Evolutionary conservation across 2,329 filamentous ascomycete species (phyloP), one percentile per base, ranked within the genome.

Genomic region (Cercospora beticola): DNA sequence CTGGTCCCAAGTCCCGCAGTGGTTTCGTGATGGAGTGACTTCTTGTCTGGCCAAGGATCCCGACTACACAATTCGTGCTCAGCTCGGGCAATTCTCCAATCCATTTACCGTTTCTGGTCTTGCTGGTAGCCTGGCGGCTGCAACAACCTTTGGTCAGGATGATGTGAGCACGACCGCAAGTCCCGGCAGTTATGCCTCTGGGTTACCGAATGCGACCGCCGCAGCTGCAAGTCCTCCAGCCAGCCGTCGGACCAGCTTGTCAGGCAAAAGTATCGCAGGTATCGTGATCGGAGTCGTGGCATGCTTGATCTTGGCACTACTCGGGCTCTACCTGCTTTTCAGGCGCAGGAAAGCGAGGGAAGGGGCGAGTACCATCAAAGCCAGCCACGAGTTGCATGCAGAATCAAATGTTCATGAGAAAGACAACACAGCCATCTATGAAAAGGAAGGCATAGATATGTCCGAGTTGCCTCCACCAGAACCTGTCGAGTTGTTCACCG

Each of bases 21-120:
- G 64, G 64, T 62, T 66, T 28, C 57, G 64, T 21, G 57, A 66
- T n/a, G 64, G 64, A 26, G 64, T 62, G 5, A 54, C 57, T 10
- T 36, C 26, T 21, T 65, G 54, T 21, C 23, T 65, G 26, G 64
- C 64, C 5, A 52, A 61, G 28, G 36, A 61, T 61, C 54, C 31
- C 18, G 36, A 61, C 31, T 65, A 65, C 28, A 65, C 56, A 9
- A 49, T 65, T 36, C 54, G 64, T 30, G 64, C 56, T 23, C 43
- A 60, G 33, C n/a, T 61, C 9, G 64, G 64, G 10, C 59, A 40
- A 30, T 61, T 60, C 9, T 30, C 28, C 18, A 33, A 31, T 59
- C 56, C 56, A 21, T 65, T 65, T 16, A 65, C 36, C 26, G 64
- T 65, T 36, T 21, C 54, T 28, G 40, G 56, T 49, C 54, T 65